Conservation (phyloP, 306 rosid species). For the Trichosanthes truncata region DNA sequence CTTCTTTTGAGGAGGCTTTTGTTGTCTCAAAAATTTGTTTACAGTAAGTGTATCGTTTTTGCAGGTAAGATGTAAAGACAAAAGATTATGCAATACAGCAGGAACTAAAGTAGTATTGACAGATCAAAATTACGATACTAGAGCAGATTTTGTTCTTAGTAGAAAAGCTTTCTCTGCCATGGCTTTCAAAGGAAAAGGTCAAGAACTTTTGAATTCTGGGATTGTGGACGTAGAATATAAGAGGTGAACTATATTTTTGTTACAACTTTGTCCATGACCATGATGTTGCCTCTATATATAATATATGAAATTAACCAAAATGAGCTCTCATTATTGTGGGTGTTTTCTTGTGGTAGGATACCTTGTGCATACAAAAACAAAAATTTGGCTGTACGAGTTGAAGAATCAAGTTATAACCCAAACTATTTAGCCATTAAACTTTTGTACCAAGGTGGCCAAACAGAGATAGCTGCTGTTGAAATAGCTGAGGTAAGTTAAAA, state of each 20-base stretch:
- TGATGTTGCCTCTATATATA: too few species aligned
- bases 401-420: constrained; percentile 71
- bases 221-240: constrained; percentile 59
- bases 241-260: constrained; percentile 20
- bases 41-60: neutral
- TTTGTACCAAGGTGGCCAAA: constrained; percentile 86
- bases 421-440: constrained; percentile 49
- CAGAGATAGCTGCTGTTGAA: constrained; percentile 67
- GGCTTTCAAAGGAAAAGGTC: constrained; percentile 43
- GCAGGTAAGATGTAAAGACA: constrained; percentile 76
- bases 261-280: neutral
- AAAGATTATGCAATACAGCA: constrained; percentile 25
- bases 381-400: constrained; percentile 60
- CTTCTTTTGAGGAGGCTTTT: too few species aligned
- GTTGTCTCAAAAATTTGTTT: constrained; percentile 7
- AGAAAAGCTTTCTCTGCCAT: constrained; percentile 55
- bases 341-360: constrained; percentile 44
- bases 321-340: neutral
- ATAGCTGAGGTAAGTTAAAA: constrained; percentile 55
- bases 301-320: too few species aligned
- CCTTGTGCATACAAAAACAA: constrained; percentile 55
- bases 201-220: constrained; percentile 43
- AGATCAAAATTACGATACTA: constrained; percentile 46
- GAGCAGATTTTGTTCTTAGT: constrained; percentile 63
- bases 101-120: constrained; percentile 55